Conservation (phyloP, 1,284 basidiomycete genomes). For the Pulveroboletus sp. region DNA sequence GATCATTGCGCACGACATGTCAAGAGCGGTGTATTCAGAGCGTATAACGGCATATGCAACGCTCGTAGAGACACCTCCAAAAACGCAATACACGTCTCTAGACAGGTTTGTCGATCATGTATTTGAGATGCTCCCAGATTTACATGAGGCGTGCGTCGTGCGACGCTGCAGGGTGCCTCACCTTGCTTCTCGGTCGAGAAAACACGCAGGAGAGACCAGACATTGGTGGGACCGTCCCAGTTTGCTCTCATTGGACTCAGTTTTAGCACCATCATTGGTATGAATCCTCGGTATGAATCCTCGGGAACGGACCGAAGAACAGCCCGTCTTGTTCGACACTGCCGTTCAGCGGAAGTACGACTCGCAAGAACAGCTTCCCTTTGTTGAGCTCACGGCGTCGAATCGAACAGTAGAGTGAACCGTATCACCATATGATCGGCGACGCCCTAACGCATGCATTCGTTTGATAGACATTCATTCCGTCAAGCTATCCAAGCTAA, state of each 20-base stretch:
- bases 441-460: conserved; percentile 1
- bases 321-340: conserved; percentile 9
- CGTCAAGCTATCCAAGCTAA: conserved; percentile 73
- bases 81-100: conserved; percentile 12
- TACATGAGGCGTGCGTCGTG: conserved; percentile 12
- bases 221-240: neutral
- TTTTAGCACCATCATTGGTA: conserved; percentile 4
- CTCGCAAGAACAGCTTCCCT: conserved; percentile 8
- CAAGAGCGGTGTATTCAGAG: conserved; percentile 51
- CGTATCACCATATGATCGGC: neutral
- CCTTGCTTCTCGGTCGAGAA: conserved; percentile 6
- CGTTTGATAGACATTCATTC: conserved; percentile 13
- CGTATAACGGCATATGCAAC: conserved; percentile 24
- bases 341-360: neutral
- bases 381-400: conserved; percentile 8
- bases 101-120: conserved; percentile 11
- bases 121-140: conserved; percentile 6
- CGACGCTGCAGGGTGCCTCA: neutral
- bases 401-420: conserved; percentile 5
- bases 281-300: conserved; percentile 1
- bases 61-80: conserved; percentile 23
- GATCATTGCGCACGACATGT: conserved; percentile 51
- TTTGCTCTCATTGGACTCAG: conserved; percentile 4
- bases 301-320: conserved; percentile 2
- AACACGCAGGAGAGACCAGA: conserved; percentile 4